Conservation (phyloP, 805 yeast genomes). For the Ogataea wickerhamii region DNA sequence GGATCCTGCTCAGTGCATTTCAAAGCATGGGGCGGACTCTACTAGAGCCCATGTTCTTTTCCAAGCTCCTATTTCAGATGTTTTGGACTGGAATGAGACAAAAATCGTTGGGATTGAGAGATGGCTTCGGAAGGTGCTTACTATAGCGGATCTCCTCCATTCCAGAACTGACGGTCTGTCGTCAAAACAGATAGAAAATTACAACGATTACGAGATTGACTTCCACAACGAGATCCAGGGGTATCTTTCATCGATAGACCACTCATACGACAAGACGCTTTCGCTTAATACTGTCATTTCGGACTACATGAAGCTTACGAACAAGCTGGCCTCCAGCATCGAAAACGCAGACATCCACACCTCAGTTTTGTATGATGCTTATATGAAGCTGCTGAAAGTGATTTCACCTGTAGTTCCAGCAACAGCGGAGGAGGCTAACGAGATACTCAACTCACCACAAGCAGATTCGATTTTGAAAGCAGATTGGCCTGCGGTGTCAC, state of each 20-base stretch:
- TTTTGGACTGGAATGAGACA: conserved; percentile 83
- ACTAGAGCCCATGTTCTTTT: conserved; percentile 90
- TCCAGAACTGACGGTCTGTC: conserved; percentile 6
- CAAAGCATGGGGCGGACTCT: conserved; percentile 85
- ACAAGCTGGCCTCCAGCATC: conserved; percentile 39
- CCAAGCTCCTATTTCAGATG: conserved; percentile 84
- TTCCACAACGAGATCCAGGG: conserved; percentile 57
- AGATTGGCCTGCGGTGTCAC: conserved; percentile 61
- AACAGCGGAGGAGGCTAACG: conserved; percentile 80
- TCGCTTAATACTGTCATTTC: conserved; percentile 84
- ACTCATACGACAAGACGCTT: conserved; percentile 54
- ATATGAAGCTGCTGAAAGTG: conserved; percentile 52
- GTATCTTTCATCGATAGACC: conserved; percentile 47
- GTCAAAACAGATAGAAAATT: conserved; percentile 13
- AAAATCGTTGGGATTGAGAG: conserved; percentile 85
- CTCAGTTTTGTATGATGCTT: conserved; percentile 44
- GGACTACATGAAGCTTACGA: conserved; percentile 82
- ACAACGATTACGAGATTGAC: conserved; percentile 43
- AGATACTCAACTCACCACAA: conserved; percentile 33
- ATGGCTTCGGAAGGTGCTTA: conserved; percentile 67
- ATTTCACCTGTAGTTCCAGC: conserved; percentile 83
- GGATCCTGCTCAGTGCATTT: conserved; percentile 77
- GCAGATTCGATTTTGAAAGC: conserved; percentile 47
- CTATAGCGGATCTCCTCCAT: conserved; percentile 25
- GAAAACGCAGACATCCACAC: conserved; percentile 35